Conservation (phyloP, 495 filamentous ascomycete genomes). For the Trichoderma gamsii region DNA sequence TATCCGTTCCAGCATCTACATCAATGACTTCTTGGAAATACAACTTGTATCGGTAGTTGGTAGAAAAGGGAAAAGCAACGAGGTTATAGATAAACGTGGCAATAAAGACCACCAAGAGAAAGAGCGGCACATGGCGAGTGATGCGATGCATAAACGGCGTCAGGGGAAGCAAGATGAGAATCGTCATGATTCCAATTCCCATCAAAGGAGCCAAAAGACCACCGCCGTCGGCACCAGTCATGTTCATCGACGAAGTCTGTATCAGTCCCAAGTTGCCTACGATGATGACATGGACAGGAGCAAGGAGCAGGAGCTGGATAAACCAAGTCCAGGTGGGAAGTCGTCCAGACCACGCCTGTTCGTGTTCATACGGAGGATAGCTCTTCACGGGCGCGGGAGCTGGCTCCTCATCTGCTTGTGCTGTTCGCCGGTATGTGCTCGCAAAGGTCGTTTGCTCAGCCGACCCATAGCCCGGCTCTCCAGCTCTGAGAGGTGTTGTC, state of each 20-base stretch:
- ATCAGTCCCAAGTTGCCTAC: constrained; percentile 68
- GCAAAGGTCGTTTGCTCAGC: constrained; percentile 65
- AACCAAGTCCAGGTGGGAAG: constrained; percentile 83
- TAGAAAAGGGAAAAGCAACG: constrained; percentile 80
- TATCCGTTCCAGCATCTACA: constrained; percentile 63
- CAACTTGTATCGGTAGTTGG: constrained; percentile 69
- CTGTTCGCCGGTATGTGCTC: constrained; percentile 49
- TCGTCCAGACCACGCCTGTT: constrained; percentile 77
- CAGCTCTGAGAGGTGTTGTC: constrained; percentile 69
- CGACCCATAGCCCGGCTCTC: constrained; percentile 24
- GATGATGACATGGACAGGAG: constrained; percentile 69
- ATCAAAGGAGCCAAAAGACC: constrained; percentile 63
- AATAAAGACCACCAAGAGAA: constrained; percentile 65
- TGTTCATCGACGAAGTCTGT: constrained; percentile 62
- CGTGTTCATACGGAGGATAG: constrained; percentile 55
- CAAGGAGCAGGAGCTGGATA: constrained; percentile 73
- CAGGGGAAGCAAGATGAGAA: constrained; percentile 69
- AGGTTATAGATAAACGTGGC: constrained; percentile 85
- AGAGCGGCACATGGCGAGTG: constrained; percentile 72
- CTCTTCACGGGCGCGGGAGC: background rate
- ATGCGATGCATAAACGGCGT: constrained; percentile 83
- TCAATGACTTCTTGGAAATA: constrained; percentile 81
- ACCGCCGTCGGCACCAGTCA: constrained; percentile 77
- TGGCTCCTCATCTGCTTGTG: constrained; percentile 24
- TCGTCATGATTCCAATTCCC: constrained; percentile 56